Conservation (phyloP, 305 asterid genomes). For the Coffea humblotiana region DNA sequence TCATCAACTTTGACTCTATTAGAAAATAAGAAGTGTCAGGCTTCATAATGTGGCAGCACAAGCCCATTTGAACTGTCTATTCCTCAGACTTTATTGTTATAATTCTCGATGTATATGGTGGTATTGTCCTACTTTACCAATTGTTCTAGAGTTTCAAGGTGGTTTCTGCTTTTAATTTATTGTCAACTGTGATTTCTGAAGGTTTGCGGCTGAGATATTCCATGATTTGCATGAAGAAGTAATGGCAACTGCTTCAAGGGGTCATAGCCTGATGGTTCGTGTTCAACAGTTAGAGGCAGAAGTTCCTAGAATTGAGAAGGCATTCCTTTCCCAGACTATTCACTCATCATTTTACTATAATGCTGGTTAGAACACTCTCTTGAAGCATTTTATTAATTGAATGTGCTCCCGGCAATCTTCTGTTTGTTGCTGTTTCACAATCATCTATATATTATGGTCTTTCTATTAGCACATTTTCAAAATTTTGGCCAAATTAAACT, state of each 20-base stretch:
- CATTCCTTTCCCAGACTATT: constrained; percentile 80
- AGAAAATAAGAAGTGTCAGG: background rate
- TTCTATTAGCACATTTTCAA: background rate
- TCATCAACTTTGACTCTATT: background rate
- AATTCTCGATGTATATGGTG: background rate
- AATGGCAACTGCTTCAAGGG: constrained; percentile 89
- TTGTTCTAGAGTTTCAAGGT: background rate
- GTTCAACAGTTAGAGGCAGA: constrained; percentile 91
- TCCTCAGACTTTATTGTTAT: background rate
- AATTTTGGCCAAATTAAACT: background rate
- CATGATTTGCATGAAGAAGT: constrained; percentile 90
- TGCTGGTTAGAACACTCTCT: constrained; percentile 54
- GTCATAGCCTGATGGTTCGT: constrained; percentile 74
- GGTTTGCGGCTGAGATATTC: constrained; percentile 97
- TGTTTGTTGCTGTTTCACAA: constrained; percentile 7
- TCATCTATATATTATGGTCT: background rate
- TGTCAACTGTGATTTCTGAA: constrained; percentile 37
- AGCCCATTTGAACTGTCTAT: background rate
- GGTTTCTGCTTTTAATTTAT: constrained; percentile 10
- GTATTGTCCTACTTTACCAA: background rate
- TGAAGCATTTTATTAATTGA: constrained; percentile 9
- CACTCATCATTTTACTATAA: constrained; percentile 70
- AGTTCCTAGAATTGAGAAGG: constrained; percentile 73
- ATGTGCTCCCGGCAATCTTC: constrained; percentile 11
- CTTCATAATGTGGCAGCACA: background rate